Conservation (phyloP, 805 yeast species). For the Ogataea angusta region DNA sequence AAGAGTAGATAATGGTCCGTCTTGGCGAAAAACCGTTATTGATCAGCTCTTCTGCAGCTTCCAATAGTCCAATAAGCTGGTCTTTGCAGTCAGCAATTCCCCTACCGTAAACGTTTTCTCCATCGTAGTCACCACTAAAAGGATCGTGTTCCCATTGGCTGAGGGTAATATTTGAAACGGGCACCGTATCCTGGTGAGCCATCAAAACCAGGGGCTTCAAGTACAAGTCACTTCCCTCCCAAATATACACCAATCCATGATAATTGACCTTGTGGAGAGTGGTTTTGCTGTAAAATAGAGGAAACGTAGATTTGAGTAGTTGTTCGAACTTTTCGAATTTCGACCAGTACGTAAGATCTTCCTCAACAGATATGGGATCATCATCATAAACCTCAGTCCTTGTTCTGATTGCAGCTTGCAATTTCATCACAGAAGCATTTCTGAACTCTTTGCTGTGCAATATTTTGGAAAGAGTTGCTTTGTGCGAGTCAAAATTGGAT, state of each 20-base stretch:
- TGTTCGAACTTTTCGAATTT: constrained; percentile 35
- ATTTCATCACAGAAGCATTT: constrained; percentile 40
- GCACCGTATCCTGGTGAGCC: constrained; percentile 54
- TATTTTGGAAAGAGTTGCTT: constrained; percentile 33
- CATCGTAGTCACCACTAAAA: constrained; percentile 38
- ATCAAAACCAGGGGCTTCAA: constrained; percentile 45
- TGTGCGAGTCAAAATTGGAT: constrained; percentile 29
- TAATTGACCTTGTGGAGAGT: constrained; percentile 40
- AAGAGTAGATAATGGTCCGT: constrained; percentile 44
- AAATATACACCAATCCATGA: constrained; percentile 42
- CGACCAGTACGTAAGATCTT: constrained; percentile 47
- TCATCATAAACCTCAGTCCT: constrained; percentile 65
- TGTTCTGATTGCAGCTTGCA: constrained; percentile 58
- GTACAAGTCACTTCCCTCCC: constrained; percentile 39
- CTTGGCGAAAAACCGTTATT: constrained; percentile 37
- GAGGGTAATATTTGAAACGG: constrained; percentile 40
- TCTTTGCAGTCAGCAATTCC: constrained; percentile 44
- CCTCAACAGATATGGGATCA: constrained; percentile 40
- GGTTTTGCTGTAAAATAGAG: constrained; percentile 33
- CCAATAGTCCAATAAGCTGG: constrained; percentile 39
- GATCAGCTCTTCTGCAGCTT: constrained; percentile 30
- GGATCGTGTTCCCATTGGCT: constrained; percentile 39
- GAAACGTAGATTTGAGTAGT: constrained; percentile 40
- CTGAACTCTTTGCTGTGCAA: constrained; percentile 37
- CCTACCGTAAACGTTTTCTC: constrained; percentile 37